Evolutionary conservation across 768 basidiomycete species (phyloP), one percentile per base, ranked within the genome.

Genomic region (Omphalotus guepiniiformis): DNA sequence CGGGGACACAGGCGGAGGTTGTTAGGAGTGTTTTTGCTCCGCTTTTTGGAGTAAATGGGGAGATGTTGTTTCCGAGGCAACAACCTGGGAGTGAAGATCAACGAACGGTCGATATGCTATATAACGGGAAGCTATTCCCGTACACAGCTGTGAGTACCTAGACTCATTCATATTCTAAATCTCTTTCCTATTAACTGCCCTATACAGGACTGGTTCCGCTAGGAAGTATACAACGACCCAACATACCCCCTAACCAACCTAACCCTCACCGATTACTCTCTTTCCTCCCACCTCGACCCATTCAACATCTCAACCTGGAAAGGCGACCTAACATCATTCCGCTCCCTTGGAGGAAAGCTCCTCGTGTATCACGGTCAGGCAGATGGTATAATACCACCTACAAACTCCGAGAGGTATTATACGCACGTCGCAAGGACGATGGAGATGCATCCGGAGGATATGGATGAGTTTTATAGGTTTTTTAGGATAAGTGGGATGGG

Each of bases 381-480:
- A 22, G 55, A 55, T 22, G 38, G 54, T 40, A 26, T 54, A 25
- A 54, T 60, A 25, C 43, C 57, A 2, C 49, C 58, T 13, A 47
- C 45, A 16, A 56, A 52, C 39, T 54, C 52, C 12, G 47, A 54
- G 26, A 36, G 50, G 39, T 48, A 49, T 16, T 54, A 55, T 36
- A 42, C 49, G 41, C 53, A 53, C 27, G 49, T 59, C 16, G 47
- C 57, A 15, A 32, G 50, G 26, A 47, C 54, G 11, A 55, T 58
- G 48, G 53, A 43, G 26, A 37, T 45, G 15, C 47, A 47, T 3
- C 42, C 27, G 16, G 26, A 38, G 15, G 51, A 48, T 6, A 35
- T 55, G 18, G 56, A 59, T 52, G 49, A 52, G 12, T 59, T 55
- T 39, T 59, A 58, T 43, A 50, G 58, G 11, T 50, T 59, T 35